Conservation (phyloP, 2,329 filamentous ascomycete species). For the Ophiosphaerella narmari region DNA sequence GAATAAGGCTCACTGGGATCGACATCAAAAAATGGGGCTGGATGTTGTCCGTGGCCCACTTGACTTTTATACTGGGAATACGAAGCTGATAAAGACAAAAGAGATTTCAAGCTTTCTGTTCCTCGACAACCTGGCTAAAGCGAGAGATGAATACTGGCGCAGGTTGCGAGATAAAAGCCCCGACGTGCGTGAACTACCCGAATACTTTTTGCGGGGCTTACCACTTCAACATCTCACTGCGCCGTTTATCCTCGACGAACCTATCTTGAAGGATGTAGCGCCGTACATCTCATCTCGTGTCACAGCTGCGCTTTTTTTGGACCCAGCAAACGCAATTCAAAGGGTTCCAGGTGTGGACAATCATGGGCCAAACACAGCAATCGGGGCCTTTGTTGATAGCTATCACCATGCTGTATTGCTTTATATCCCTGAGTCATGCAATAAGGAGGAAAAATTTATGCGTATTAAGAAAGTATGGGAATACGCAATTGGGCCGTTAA, state of each 20-base stretch:
- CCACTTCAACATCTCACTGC: slow-evolving; percentile 38
- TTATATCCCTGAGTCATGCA: slow-evolving; percentile 19
- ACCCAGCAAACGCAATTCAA: slow-evolving; percentile 19
- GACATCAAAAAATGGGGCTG: slow-evolving; percentile 19
- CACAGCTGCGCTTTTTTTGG: slow-evolving; percentile 22
- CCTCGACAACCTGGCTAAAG: slow-evolving; percentile 42
- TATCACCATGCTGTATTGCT: slow-evolving; percentile 34
- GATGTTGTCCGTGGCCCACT: slow-evolving; percentile 15
- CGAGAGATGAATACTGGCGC: slow-evolving; percentile 40
- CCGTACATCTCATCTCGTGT: slow-evolving; percentile 36
- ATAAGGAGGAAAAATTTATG: slow-evolving; percentile 11
- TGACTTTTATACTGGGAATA: not conserved
- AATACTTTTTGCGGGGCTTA: slow-evolving; percentile 40
- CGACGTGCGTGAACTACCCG: slow-evolving; percentile 27
- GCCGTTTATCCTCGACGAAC: slow-evolving; percentile 11
- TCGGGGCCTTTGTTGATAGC: slow-evolving; percentile 42
- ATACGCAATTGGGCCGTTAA: slow-evolving; percentile 34
- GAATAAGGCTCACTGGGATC: slow-evolving; percentile 14
- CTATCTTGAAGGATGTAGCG: slow-evolving; percentile 11
- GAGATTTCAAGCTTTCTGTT: slow-evolving; percentile 35
- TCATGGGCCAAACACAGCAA: slow-evolving; percentile 27
- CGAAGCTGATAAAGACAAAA: not conserved
- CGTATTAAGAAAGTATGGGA: slow-evolving; percentile 31
- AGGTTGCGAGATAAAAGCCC: slow-evolving; percentile 29
- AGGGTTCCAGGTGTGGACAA: slow-evolving; percentile 17